Evolutionary conservation across 2,329 filamentous ascomycete genomes (phyloP).

Genomic region (Chaetomiaceae sp.): DNA sequence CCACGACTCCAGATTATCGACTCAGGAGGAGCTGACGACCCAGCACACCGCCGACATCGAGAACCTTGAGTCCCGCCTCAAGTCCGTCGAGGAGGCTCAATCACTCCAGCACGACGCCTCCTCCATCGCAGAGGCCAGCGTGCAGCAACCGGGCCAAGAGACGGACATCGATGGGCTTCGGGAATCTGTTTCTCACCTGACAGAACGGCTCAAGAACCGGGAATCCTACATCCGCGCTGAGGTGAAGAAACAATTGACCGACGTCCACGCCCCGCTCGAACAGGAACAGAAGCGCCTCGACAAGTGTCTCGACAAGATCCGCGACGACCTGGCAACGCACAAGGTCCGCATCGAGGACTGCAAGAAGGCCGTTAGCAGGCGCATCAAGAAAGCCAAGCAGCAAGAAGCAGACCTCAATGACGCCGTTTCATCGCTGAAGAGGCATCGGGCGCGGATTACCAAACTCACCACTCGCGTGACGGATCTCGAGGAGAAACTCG

Average conservation of each 20-base stretch:
- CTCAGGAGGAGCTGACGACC: not conserved
- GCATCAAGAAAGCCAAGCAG: not conserved
- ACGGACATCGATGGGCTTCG: not conserved
- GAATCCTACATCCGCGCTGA: not conserved
- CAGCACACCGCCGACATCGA: not conserved
- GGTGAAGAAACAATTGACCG: not conserved
- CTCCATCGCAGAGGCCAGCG: too few relatives aligned
- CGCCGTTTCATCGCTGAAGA: not conserved
- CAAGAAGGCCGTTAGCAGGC: not conserved
- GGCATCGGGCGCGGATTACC: too few relatives aligned
- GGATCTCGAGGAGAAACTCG: not conserved
- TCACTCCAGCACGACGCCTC: not conserved
- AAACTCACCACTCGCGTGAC: not conserved
- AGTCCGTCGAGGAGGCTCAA: not conserved
- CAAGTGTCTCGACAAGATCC: not conserved
- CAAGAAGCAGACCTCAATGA: not conserved
- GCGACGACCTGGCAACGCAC: not conserved
- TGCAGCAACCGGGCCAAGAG: too few relatives aligned
- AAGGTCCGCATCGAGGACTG: not conserved
- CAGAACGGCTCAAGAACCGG: not conserved
- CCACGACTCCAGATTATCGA: not conserved
- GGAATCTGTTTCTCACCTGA: not conserved
- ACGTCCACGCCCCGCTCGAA: not conserved
- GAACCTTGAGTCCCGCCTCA: not conserved
- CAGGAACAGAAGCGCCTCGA: not conserved